A percentile compares a stretch with the other conserved stretches of the same genome.
phyloP scores from a whole-genome alignment of 768 basidiomycete genomes.

The Cystofilobasidium capitatum region DNA sequence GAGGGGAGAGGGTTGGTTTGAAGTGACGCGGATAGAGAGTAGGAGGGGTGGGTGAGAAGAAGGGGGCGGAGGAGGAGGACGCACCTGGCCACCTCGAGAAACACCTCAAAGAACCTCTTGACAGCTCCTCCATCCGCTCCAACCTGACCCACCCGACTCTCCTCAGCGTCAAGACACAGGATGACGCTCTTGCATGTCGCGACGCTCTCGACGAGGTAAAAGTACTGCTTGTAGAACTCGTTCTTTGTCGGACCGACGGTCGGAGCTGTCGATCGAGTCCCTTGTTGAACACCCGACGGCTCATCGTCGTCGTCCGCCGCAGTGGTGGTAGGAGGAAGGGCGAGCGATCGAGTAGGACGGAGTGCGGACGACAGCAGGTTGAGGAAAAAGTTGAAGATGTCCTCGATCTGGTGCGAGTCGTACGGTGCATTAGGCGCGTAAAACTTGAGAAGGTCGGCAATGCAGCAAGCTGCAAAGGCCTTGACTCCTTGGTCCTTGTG shows the following conservation, averaged over 20 bases:
- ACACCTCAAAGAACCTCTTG: conserved; percentile 58
- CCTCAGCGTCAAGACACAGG: conserved; percentile 81
- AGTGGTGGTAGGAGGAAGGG: background rate
- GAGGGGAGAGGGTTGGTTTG: background rate
- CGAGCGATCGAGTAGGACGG: background rate
- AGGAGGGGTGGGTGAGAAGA: background rate
- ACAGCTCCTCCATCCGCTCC: conserved; percentile 38
- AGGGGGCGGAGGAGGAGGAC: conserved; percentile 26
- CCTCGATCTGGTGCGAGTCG: conserved; percentile 63
- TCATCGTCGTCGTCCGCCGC: background rate
- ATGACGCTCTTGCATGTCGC: conserved; percentile 92
- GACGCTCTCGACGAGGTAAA: conserved; percentile 83
- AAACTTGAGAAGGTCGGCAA: conserved; percentile 83
- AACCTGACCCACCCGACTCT: conserved; percentile 70
- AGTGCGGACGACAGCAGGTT: conserved; percentile 55
- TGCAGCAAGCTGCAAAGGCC: conserved; percentile 84
- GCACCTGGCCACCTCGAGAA: conserved; percentile 64
- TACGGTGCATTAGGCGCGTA: conserved; percentile 98
- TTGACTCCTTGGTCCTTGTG: conserved; percentile 96
- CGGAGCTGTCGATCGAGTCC: background rate
- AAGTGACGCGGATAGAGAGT: background rate
- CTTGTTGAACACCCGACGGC: background rate
- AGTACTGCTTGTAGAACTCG: conserved; percentile 78
- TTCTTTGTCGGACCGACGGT: conserved; percentile 16
- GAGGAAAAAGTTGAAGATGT: conserved; percentile 86